Conservation (phyloP, 2,329 filamentous ascomycete species). For the Plenodomus tracheiphilus region DNA sequence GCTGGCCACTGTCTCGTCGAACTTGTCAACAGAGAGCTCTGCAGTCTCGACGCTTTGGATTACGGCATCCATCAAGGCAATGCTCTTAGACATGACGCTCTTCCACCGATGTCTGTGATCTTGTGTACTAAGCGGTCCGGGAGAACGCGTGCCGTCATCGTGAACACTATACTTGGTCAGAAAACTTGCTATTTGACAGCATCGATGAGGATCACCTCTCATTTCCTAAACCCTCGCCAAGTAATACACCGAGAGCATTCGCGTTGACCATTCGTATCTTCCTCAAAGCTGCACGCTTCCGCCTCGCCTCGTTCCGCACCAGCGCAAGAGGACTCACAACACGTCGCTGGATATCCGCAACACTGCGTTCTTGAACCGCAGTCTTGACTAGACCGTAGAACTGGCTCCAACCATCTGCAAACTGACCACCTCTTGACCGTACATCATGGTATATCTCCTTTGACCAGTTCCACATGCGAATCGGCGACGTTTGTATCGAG, state of each 20-base stretch:
- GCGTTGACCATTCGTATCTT: conserved; percentile 79
- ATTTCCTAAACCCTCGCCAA: conserved; percentile 78
- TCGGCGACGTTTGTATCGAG: conserved; percentile 80
- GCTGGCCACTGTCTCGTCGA: conserved; percentile 60
- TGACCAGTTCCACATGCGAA: conserved; percentile 72
- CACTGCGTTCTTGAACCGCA: conserved; percentile 72
- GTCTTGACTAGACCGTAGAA: conserved; percentile 83
- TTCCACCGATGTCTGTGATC: conserved; percentile 65
- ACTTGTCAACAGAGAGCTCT: conserved; percentile 58
- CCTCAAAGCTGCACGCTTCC: conserved; percentile 72
- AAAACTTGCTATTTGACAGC: not conserved
- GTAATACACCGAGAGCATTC: conserved; percentile 81
- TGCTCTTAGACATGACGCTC: conserved; percentile 75
- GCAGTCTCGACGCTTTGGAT: conserved; percentile 70
- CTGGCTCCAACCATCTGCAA: conserved; percentile 53
- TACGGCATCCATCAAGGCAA: conserved; percentile 84
- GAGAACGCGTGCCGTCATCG: conserved; percentile 56
- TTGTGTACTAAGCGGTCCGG: conserved; percentile 48
- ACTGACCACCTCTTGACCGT: conserved; percentile 44
- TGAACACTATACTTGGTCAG: conserved; percentile 59
- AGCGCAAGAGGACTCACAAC: conserved; percentile 79
- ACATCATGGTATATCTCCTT: conserved; percentile 71
- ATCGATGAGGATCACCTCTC: conserved; percentile 40
- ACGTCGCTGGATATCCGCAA: conserved; percentile 70
- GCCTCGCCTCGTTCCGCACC: conserved; percentile 72